Percentiles rank a stretch among this genome's conserved stretches.
These are phyloP conservation scores for Penicillium sp. DNA, from an alignment of 2,329 filamentous ascomycete genomes.

Conservation along the genomic window DNA sequence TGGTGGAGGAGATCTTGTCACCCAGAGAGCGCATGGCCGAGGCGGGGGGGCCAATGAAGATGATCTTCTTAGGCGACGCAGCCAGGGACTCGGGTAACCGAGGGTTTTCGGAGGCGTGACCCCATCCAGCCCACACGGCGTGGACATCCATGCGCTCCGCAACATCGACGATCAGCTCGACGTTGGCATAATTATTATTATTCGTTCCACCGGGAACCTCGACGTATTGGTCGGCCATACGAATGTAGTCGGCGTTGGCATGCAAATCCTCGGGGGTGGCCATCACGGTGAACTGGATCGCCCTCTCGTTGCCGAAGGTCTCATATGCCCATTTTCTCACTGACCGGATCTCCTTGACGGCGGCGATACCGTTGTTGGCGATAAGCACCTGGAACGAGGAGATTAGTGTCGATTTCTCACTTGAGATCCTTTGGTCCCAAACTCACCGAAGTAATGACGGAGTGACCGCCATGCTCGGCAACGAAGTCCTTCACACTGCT, in stretches of 20 bases:
- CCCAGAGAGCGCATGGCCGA: conserved; percentile 98
- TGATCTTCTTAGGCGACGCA: conserved; percentile 95
- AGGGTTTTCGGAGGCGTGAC: conserved; percentile 97
- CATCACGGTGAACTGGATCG: conserved; percentile 99
- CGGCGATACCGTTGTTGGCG: conserved; percentile 99
- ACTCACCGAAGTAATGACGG: conserved; percentile 94
- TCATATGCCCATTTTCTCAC: conserved; percentile 99
- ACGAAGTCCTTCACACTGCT: conserved; percentile 97
- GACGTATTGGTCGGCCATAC: conserved; percentile 99
- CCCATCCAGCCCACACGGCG: conserved; percentile 98
- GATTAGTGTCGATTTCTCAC: conserved; percentile 11
- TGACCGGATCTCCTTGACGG: conserved; percentile 98
- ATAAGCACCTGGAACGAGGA: conserved; percentile 73
- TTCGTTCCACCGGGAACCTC: conserved; percentile 98
- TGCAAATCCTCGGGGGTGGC: conserved; percentile 95
- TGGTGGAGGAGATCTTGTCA: conserved; percentile 99
- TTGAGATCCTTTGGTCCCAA: conserved; percentile 7
- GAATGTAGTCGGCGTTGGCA: conserved; percentile 98
- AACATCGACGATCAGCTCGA: conserved; percentile 97
- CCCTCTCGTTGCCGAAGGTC: conserved; percentile 95
- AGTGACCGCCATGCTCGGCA: conserved; percentile 83
- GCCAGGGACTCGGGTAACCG: conserved; percentile 94
- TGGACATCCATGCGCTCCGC: conserved; percentile 98
- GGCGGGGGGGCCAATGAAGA: conserved; percentile 97
- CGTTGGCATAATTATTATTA: conserved; percentile 99